These are phyloP conservation scores for Zygosaccharomyces siamensis DNA, from an alignment of 805 yeast species.

Conservation along the genomic window DNA sequence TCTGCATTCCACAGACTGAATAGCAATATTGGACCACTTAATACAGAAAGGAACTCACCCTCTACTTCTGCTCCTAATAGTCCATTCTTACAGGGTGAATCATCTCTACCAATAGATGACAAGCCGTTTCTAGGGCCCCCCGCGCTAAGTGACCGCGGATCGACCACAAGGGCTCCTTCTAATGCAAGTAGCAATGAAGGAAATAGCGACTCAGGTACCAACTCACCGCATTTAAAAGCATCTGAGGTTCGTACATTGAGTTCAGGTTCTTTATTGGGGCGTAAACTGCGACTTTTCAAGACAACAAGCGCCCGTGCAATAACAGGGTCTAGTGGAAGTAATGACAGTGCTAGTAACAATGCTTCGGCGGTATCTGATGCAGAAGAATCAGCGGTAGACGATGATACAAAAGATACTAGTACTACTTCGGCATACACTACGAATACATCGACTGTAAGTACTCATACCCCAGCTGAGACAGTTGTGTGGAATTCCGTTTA, in stretches of 20 bases:
- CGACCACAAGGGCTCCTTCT: not conserved
- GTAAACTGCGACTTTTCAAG: constrained; percentile 26
- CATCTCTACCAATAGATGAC: constrained; percentile 13
- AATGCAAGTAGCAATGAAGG: constrained; percentile 1
- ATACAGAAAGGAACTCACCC: not conserved
- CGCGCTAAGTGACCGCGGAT: constrained; percentile 8
- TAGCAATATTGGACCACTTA: constrained; percentile 10
- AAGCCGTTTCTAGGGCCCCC: constrained; percentile 20
- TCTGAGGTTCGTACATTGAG: constrained; percentile 19
- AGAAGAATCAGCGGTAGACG: constrained; percentile 3
- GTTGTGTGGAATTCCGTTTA: not conserved
- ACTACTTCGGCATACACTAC: not conserved
- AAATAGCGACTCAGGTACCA: not conserved
- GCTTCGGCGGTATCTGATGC: not conserved
- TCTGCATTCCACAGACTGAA: constrained; percentile 22
- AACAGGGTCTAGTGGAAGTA: constrained; percentile 9
- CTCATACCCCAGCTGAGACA: constrained; percentile 1
- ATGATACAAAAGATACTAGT: constrained; percentile 1
- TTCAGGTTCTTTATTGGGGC: constrained; percentile 27
- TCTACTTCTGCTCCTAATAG: constrained; percentile 14
- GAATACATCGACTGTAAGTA: not conserved
- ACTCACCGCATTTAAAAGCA: constrained; percentile 6
- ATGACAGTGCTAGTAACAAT: constrained; percentile 7
- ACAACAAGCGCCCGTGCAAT: constrained; percentile 10
- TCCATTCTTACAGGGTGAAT: constrained; percentile 9